Conservation (phyloP, 352 stramenopile species). For the Pythium dissotocum region DNA sequence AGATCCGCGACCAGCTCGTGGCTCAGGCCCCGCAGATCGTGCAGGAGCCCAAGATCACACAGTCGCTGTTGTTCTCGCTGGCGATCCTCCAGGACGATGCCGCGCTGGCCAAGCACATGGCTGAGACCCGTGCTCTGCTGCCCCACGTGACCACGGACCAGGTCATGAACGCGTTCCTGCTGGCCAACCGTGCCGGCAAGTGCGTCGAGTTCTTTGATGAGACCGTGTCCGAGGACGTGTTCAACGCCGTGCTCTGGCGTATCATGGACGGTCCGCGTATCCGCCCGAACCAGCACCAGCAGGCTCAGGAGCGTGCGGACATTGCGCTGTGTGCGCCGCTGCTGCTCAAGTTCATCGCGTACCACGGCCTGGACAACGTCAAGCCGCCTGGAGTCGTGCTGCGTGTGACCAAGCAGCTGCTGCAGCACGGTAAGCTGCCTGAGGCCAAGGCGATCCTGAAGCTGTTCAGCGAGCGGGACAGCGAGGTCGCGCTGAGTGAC, state of each 20-base stretch:
- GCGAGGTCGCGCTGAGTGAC: constrained; percentile 49
- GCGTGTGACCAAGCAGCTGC: constrained; percentile 48
- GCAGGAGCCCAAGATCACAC: constrained; percentile 49
- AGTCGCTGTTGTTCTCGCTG: constrained; percentile 67
- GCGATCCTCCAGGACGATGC: constrained; percentile 54
- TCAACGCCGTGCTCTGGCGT: constrained; percentile 39
- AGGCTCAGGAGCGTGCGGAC: constrained; percentile 22
- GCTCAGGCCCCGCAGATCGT: constrained; percentile 26
- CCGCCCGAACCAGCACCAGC: not conserved
- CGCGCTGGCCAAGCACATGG: constrained; percentile 23
- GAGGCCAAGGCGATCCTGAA: constrained; percentile 56
- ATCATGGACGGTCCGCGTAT: constrained; percentile 30
- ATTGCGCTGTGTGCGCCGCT: constrained; percentile 45
- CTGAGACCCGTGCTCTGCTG: constrained; percentile 42
- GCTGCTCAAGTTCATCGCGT: constrained; percentile 57
- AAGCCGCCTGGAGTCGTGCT: constrained; percentile 43
- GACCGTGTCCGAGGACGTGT: constrained; percentile 31
- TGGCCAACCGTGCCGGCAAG: constrained; percentile 37
- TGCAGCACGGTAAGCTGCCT: constrained; percentile 41
- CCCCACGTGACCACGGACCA: constrained; percentile 42
- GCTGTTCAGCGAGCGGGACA: constrained; percentile 40
- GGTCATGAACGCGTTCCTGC: constrained; percentile 41
- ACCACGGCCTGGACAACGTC: constrained; percentile 42
- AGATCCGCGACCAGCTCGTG: constrained; percentile 42
- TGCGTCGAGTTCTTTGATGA: constrained; percentile 56